Base-by-base conservation (phyloP, 1,139 yeast species). In the Pichia sp. region DNA sequence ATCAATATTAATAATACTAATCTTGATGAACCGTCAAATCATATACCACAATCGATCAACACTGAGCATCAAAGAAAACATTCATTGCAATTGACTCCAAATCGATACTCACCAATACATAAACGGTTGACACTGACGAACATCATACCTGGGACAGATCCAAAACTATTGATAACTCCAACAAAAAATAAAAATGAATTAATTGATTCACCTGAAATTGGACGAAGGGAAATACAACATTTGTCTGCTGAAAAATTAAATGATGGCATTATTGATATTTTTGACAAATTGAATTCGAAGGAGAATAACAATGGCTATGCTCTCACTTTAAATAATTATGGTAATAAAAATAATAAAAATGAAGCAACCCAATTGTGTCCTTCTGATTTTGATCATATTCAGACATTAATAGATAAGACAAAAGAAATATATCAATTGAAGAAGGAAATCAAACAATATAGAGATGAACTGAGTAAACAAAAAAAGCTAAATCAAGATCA, bases 161-260 rank as follows among this genome's bases (percentile, higher is more conserved):
- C 16, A 16, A 22, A n/a, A 30, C 20, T 38, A 8, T 24, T 33
- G 24, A 33, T 27, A 1, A 33, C 36, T 12, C 29, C 34, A 4
- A 24, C 38, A 22, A 23, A n/a, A 10, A 34, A 25, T 23, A 27
- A 29, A 29, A 16, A 16, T 16, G 16, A 30, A 40, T 23, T 20
- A 5, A n/a, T 31, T 3, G 43, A 35, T 10, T 45, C 48, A 6
- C 48, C 49, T 3, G 49, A 46, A 39, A 30, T 39, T 20, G 45
- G 43, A 26, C 37, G 49, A 29, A 37, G 36, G 16, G 37, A 33
- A 6, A 11, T 30, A 9, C 23, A 11, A 33, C 23, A 33, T 24
- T 41, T 54, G 29, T 57, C 61, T n/a, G 52, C 49, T 30, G 41
- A 46, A 4, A 50, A 48, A 39, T n/a, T 43, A 36, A 55, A 51